phyloP scores from a whole-genome alignment of 352 stramenopile species.

The Phytophthora sojae region DNA sequence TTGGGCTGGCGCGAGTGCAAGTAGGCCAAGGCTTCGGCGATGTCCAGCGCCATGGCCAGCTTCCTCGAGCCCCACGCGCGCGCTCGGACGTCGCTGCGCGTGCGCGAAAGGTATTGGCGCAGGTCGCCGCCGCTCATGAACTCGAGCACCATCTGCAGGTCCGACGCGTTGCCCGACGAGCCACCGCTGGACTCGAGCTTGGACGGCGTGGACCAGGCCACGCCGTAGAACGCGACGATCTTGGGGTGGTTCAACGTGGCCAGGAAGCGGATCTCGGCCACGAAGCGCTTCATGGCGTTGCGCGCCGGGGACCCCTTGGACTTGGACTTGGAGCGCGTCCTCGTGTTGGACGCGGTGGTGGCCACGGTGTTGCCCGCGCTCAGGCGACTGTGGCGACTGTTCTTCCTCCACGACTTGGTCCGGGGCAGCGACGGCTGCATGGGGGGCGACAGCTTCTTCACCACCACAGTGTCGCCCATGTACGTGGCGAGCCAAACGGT shows the following conservation, averaged over 20 bases:
- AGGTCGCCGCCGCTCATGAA: conserved; percentile 80
- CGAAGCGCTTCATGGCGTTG: conserved; percentile 46
- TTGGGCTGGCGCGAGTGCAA: conserved; percentile 61
- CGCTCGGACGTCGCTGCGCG: conserved; percentile 36
- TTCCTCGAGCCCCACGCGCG: conserved; percentile 60
- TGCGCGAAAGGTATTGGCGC: conserved; percentile 50
- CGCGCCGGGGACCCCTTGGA: conserved; percentile 21
- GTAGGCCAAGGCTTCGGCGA: conserved; percentile 70
- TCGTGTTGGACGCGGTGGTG: conserved; percentile 18
- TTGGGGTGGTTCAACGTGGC: conserved; percentile 71
- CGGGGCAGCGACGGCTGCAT: conserved; percentile 38
- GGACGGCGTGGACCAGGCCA: conserved; percentile 54
- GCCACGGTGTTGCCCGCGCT: conserved; percentile 12
- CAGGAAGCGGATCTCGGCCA: conserved; percentile 77
- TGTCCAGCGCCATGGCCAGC: conserved; percentile 64
- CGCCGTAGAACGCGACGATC: conserved; percentile 84
- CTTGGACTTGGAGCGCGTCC: conserved; percentile 26
- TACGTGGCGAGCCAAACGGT: conserved; percentile 67
- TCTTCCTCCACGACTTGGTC: conserved; percentile 44
- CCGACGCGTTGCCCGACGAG: conserved; percentile 31
- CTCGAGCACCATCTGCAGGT: conserved; percentile 77
- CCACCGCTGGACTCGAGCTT: conserved; percentile 15
- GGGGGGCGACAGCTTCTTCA: conserved; percentile 57
- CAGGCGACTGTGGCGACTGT: conserved; percentile 29
- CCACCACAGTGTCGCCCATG: conserved; percentile 49